Base-by-base conservation (phyloP, 1,139 yeast species). In the Saccharomyces hybrid region DNA sequence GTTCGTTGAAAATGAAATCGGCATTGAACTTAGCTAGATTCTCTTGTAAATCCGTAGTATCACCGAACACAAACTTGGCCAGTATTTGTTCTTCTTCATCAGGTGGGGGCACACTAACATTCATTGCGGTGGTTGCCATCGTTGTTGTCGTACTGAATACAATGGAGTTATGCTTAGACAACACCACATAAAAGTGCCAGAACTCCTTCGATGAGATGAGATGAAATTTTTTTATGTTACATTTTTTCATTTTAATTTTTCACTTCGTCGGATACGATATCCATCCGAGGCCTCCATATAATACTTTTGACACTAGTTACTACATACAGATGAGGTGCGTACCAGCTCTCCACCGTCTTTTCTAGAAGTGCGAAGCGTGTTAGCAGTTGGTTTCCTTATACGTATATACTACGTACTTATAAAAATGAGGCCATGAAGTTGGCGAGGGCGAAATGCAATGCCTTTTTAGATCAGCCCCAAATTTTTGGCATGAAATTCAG, bases 41-140 rank as follows among this genome's bases (percentile, higher is more conserved):
- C 48, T 74, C 69, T 59, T 86, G 90, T 69, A 91, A 90, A 30
- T 93, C 95, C 48, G 83, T 84, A 1, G 78, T 66, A 68, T 93
- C 98, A 23, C 99, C 98, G 72, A 95, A 93, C 4, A 95, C 97
- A 20, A 88, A 76, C 68, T 82, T 87, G 60, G 91, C 96, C 51
- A 93, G 78, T 55, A 75, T 79, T 48, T 85, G 62, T 69, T 91
- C 98, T 66, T 89, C 97, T 52, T 80, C 86, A 68, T 88, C 96
- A 62, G 93, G 90, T 41, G 86, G 86, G 20, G 88, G 85, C 8
- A 67, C 52, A n/a, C 55, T 51, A 47, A 59, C 54, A 16, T 58
- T 56, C 20, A 54, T 50, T 9, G 54, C 49, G 27, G 55, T 52
- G 14, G 46, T 52, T 47, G 56, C 52, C 54, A 54, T 48, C 31